Percentiles rank a stretch among this genome's conserved stretches.
Evolutionary conservation across 352 stramenopile species (phyloP).

Genomic region (Elongisporangium senticosum): DNA sequence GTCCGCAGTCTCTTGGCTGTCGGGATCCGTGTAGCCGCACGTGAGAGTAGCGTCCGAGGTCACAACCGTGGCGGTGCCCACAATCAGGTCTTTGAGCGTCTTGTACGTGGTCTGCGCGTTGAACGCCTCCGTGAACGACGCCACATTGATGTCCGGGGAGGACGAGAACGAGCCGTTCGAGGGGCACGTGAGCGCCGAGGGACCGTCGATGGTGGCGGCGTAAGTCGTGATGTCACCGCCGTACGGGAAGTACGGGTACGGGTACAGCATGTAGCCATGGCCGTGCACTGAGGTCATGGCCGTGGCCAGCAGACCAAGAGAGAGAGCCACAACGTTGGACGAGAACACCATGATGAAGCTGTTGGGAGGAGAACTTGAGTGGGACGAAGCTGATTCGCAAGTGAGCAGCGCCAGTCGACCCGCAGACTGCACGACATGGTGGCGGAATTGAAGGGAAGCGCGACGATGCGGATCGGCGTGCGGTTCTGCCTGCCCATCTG

Average conservation of each 20-base stretch:
- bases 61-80: conserved; percentile 27
- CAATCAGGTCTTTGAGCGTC: conserved; percentile 28
- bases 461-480: not conserved
- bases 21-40: conserved; percentile 21
- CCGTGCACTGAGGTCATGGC: conserved; percentile 8
- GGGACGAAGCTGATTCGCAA: too few relatives aligned
- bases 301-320: conserved; percentile 2
- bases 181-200: conserved; percentile 17
- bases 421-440: too few relatives aligned
- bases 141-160: conserved; percentile 19
- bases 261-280: conserved; percentile 34
- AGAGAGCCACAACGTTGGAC: too few relatives aligned
- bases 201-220: conserved; percentile 31
- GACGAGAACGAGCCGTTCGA: conserved; percentile 27
- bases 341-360: too few relatives aligned
- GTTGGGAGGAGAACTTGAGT: too few relatives aligned
- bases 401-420: too few relatives aligned
- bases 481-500: not conserved
- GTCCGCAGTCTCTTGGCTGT: conserved; percentile 7
- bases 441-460: too few relatives aligned
- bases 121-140: conserved; percentile 30
- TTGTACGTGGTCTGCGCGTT: conserved; percentile 25
- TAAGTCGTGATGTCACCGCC: conserved; percentile 33
- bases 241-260: conserved; percentile 17
- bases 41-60: conserved; percentile 7